phyloP scores from a whole-genome alignment of 768 basidiomycete species.

The Lepiota subincarnata region DNA sequence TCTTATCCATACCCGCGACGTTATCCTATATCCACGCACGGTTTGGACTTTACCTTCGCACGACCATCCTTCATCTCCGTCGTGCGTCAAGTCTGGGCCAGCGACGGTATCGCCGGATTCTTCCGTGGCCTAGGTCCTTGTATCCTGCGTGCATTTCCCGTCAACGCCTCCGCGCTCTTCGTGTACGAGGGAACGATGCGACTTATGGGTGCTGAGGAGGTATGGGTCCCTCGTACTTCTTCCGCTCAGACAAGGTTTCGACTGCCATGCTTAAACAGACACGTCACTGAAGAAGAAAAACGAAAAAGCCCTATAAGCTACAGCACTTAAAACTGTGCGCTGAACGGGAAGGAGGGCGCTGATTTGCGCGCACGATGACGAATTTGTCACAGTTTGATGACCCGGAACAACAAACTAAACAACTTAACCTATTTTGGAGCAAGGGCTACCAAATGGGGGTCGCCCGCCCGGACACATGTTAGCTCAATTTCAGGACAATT shows the following conservation, averaged over 20 bases:
- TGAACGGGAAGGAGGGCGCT: too few relatives aligned
- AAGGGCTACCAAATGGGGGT: slow-evolving; percentile 27
- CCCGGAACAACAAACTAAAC: not conserved
- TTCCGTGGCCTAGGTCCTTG: slow-evolving; percentile 66
- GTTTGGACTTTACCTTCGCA: slow-evolving; percentile 19
- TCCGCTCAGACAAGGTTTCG: slow-evolving; percentile 5
- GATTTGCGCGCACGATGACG: slow-evolving; percentile 17
- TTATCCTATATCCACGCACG: slow-evolving; percentile 30
- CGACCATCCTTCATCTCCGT: slow-evolving; percentile 47
- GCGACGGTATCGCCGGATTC: slow-evolving; percentile 52
- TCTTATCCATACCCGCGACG: slow-evolving; percentile 44
- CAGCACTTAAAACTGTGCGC: too few relatives aligned
- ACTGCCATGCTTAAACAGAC: slow-evolving; percentile 32
- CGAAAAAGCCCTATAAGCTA: too few relatives aligned
- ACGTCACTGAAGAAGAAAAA: slow-evolving; percentile 26
- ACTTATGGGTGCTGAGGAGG: slow-evolving; percentile 62
- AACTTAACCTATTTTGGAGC: slow-evolving; percentile 28
- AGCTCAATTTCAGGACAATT: too few relatives aligned
- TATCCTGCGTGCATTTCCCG: slow-evolving; percentile 70
- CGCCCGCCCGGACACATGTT: not conserved
- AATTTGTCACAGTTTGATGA: not conserved
- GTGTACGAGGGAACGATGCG: slow-evolving; percentile 77
- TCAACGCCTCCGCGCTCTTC: slow-evolving; percentile 74
- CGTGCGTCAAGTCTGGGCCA: slow-evolving; percentile 48
- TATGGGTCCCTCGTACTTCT: slow-evolving; percentile 18